Conservation (phyloP, 2,329 filamentous ascomycete species). For the Colletotrichum lini region DNA sequence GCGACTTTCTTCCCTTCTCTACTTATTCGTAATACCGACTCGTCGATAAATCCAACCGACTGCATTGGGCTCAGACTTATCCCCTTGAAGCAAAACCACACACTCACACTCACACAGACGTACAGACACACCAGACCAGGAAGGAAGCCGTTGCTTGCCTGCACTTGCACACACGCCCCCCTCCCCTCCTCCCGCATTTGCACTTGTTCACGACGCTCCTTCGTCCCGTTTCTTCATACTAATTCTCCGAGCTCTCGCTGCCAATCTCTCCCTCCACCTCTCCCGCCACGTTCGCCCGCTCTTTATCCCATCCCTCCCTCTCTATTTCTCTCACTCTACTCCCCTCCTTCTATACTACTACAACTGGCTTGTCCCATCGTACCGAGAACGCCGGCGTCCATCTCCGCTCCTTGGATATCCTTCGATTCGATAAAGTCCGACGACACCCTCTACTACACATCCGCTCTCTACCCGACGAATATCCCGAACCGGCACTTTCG, state of each 20-base stretch:
- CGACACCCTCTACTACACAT: constrained; percentile 25
- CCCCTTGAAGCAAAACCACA: constrained; percentile 23
- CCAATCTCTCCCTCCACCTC: not conserved
- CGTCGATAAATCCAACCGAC: constrained; percentile 12
- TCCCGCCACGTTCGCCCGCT: not conserved
- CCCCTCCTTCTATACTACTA: not conserved
- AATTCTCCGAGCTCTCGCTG: constrained; percentile 17
- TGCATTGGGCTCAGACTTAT: constrained; percentile 28
- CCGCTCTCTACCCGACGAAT: constrained; percentile 23
- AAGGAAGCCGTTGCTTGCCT: not conserved
- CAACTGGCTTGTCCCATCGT: constrained; percentile 16
- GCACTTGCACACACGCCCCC: constrained; percentile 10
- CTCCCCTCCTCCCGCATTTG: constrained; percentile 28
- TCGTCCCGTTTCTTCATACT: constrained; percentile 32
- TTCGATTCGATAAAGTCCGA: constrained; percentile 31
- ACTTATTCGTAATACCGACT: not conserved
- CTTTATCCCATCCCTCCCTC: constrained; percentile 13
- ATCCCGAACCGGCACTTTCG: not conserved
- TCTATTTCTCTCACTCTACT: not conserved
- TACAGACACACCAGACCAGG: constrained; percentile 16
- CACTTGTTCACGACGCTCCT: constrained; percentile 39
- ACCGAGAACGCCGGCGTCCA: constrained; percentile 30
- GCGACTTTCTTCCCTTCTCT: constrained; percentile 19
- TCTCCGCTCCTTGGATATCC: constrained; percentile 31
- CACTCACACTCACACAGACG: not conserved